Percentiles rank a stretch among this genome's conserved stretches.
phyloP scores from a whole-genome alignment of 371 early-diverging fungal species.

The Syncephalastrum racemosum region DNA sequence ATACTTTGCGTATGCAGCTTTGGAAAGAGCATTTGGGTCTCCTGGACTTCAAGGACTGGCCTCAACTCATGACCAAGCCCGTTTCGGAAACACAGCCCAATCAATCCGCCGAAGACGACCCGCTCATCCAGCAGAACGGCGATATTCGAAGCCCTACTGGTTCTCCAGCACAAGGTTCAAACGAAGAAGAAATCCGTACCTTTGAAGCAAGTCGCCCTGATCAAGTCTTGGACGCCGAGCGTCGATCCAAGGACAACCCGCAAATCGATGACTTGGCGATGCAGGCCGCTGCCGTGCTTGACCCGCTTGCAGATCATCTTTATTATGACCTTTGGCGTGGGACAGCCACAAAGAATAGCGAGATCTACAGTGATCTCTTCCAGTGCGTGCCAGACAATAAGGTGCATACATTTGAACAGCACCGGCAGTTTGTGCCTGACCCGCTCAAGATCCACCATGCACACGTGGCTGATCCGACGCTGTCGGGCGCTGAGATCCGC shows the following conservation, averaged over 20 bases:
- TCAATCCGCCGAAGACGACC: no score
- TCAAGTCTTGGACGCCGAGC: constrained; percentile 23
- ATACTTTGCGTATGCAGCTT: constrained; percentile 72
- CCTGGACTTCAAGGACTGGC: constrained; percentile 47
- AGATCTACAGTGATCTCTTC: constrained; percentile 78
- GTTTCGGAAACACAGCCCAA: constrained; percentile 13
- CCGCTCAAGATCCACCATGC: constrained; percentile 45
- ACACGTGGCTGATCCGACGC: constrained; percentile 54
- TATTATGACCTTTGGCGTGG: constrained; percentile 64
- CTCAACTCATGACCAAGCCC: constrained; percentile 15
- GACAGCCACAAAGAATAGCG: constrained; percentile 69
- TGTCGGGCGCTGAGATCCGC: constrained; percentile 34
- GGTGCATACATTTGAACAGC: constrained; percentile 59
- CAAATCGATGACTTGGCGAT: constrained; percentile 12
- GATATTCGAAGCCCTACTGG: neutral
- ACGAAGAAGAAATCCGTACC: constrained; percentile 23
- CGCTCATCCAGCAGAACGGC: neutral
- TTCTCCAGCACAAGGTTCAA: neutral
- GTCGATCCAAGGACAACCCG: constrained; percentile 18
- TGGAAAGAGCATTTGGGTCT: constrained; percentile 88
- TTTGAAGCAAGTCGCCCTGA: constrained; percentile 25
- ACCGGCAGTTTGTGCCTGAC: constrained; percentile 59
- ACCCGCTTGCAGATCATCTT: constrained; percentile 72
- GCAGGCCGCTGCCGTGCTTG: constrained; percentile 59
- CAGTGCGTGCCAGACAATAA: constrained; percentile 87